Base-by-base conservation (phyloP, 495 filamentous ascomycete species). In the Penicillium psychrofluorescens region DNA sequence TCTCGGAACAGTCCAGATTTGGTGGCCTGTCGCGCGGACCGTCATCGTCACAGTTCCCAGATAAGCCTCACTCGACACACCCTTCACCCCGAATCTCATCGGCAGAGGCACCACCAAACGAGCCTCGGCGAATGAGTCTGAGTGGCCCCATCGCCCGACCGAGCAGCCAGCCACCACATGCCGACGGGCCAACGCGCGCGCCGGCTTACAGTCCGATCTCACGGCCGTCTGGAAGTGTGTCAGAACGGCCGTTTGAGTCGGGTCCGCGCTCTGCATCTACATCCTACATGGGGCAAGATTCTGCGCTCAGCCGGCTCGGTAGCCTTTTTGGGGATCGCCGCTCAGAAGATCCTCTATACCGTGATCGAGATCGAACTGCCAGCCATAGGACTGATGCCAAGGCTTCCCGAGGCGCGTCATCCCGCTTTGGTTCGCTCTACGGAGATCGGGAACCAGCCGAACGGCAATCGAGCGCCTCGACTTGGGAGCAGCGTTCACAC, bases 291-390 rank as follows among this genome's bases (percentile, higher is more conserved):
- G 56, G 47, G 41, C 49, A 54, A 33, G 67, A 69, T 36, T 43
- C 53, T 8, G 67, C 61, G 1, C 61, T 59, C 30, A 38, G 43
- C 44, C 56, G 60, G 16, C 66, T 58, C 35, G 53, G 54, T 40
- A 57, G 59, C 31, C 32, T 70, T 7, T 70, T 67, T 48, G 55
- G 51, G 6, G 74, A 76, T 34, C 69, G 74, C 11, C 68, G 71
- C 28, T 44, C 63, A 40, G 68, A 78, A 42, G 69, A 72, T 10
- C 60, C 65, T 33, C 51, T 53, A 7, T 62, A 61, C 43, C 56
- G 65, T 22, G 64, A 74, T 11, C 57, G 61, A 28, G 67, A 72
- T 33, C 53, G 63, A 29, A 55, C 48, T 29, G 32, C 55, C 22
- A 31, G 53, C 5, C 63, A 58, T 41, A 59, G 61, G n/a, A n/a